phyloP scores from a whole-genome alignment of 371 early-diverging fungal species.

The Zancudomyces culisetae region DNA sequence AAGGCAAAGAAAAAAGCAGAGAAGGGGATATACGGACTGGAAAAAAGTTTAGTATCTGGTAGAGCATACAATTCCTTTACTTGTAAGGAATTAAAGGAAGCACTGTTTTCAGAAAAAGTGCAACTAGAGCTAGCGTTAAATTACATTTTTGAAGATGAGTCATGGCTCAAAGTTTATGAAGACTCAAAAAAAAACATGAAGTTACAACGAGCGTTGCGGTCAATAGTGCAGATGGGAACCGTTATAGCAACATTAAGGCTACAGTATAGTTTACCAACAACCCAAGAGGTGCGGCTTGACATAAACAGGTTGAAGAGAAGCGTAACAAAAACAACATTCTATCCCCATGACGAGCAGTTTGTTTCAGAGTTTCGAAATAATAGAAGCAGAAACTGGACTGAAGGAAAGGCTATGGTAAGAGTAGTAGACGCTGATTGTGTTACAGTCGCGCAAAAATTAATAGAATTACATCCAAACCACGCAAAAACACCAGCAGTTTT shows the following conservation, averaged over 20 bases:
- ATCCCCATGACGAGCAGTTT: conserved; percentile 20
- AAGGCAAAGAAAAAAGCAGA: conserved; percentile 20
- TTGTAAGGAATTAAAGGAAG: conserved; percentile 14
- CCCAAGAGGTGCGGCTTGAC: conserved; percentile 18
- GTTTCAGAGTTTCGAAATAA: conserved; percentile 21
- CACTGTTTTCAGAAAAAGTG: conserved; percentile 16
- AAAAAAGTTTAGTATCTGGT: conserved; percentile 13
- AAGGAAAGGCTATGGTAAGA: conserved; percentile 19
- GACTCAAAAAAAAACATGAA: conserved; percentile 19
- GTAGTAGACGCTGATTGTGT: conserved; percentile 18
- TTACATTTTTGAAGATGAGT: conserved; percentile 16
- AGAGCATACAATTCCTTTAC: conserved; percentile 19
- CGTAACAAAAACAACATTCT: conserved; percentile 14
- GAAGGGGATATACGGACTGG: conserved; percentile 18
- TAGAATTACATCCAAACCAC: conserved; percentile 20
- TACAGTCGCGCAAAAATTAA: conserved; percentile 14
- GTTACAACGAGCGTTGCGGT: conserved; percentile 18
- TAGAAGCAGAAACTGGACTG: conserved; percentile 23
- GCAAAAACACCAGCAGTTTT: conserved; percentile 16
- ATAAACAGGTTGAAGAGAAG: conserved; percentile 13
- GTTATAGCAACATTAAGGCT: conserved; percentile 16
- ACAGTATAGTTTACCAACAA: conserved; percentile 17
- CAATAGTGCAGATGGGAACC: conserved; percentile 23
- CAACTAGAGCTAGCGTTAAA: conserved; percentile 14
- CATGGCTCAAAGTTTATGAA: conserved; percentile 12